These are phyloP conservation scores for Silene latifolia DNA, from an alignment of 148 eudicot species.

Conservation along the genomic window DNA sequence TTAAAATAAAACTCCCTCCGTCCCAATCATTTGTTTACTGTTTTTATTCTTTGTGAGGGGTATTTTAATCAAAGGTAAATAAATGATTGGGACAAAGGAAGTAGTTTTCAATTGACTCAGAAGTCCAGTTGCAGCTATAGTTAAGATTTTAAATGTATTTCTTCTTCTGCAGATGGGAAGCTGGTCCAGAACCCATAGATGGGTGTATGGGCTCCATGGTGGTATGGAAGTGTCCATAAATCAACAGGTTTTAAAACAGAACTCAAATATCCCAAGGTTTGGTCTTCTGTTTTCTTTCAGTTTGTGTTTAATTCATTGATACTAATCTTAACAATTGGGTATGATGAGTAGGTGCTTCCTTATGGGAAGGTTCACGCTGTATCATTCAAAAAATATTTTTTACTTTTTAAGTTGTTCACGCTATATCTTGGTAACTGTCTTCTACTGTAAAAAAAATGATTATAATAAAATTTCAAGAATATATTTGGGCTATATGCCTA, in stretches of 20 bases:
- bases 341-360: too few relatives aligned
- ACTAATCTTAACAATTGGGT: too few relatives aligned
- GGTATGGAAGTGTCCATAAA: conserved; percentile 77
- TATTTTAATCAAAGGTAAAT: too few relatives aligned
- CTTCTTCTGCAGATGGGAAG: conserved; percentile 70
- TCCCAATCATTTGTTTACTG: too few relatives aligned
- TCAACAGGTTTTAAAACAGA: conserved; percentile 63
- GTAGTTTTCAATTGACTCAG: too few relatives aligned
- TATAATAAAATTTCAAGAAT: neutral
- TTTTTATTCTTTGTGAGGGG: too few relatives aligned
- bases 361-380: too few relatives aligned
- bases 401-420: too few relatives aligned
- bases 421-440: neutral
- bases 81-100: too few relatives aligned
- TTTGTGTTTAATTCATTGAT: neutral
- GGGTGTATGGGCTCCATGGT: conserved; percentile 98
- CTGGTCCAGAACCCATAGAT: conserved; percentile 79
- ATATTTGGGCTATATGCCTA: neutral
- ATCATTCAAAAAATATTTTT: too few relatives aligned
- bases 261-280: conserved; percentile 61
- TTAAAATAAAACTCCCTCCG: too few relatives aligned
- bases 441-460: neutral
- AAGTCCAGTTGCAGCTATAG: conserved; percentile 4
- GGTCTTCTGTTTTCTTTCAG: conserved; percentile 17
- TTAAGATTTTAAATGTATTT: neutral